A percentile compares a stretch with the other conserved stretches of the same genome.
phyloP scores from a whole-genome alignment of 495 filamentous ascomycete genomes.

The Neurospora intermedia region DNA sequence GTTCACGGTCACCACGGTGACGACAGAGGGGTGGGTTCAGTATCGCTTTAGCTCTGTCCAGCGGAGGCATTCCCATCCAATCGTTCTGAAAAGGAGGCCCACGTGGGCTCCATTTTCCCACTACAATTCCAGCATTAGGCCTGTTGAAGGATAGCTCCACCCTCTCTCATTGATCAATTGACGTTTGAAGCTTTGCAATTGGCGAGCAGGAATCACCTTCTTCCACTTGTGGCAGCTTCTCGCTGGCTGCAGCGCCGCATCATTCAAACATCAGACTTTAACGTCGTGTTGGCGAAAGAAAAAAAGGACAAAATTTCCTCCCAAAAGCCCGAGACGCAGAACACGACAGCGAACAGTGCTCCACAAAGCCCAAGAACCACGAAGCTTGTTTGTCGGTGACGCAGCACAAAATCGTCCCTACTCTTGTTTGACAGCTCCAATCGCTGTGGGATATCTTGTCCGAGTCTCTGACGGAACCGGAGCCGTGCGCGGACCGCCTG shows the following conservation, averaged over 20 bases:
- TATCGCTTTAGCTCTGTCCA: neutral
- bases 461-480: neutral
- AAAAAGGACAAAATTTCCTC: neutral
- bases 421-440: neutral
- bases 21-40: neutral
- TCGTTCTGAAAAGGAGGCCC: neutral
- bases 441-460: neutral
- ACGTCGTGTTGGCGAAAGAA: neutral
- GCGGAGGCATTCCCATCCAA: neutral
- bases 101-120: neutral
- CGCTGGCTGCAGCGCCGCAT: constrained; percentile 5
- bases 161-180: constrained; percentile 25
- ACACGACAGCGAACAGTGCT: neutral
- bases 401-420: neutral
- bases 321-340: neutral
- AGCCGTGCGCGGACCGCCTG: neutral
- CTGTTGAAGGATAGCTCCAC: neutral
- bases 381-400: neutral
- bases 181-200: constrained; percentile 3
- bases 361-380: neutral
- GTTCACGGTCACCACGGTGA: neutral
- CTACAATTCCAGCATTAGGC: neutral
- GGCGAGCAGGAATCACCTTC: neutral
- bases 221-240: constrained; percentile 6
- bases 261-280: neutral